Percentiles rank a stretch among this genome's conserved stretches.
phyloP scores from a whole-genome alignment of 306 rosid genomes.

The Inga laurina region DNA sequence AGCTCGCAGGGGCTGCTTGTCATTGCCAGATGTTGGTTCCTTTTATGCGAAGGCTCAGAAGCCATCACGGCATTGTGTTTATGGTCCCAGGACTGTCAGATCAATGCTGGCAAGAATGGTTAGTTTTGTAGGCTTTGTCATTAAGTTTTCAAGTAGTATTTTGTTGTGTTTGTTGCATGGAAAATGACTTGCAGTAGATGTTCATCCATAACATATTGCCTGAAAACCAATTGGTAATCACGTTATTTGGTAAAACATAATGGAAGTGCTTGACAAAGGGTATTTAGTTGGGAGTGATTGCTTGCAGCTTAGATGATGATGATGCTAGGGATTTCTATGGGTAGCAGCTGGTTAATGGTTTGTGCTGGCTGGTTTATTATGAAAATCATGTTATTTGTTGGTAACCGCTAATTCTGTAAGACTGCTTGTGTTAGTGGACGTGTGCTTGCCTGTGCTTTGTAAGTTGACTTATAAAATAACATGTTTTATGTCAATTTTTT shows the following conservation, averaged over 20 bases:
- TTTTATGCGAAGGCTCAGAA: slow-evolving; percentile 86
- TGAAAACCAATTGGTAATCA: too few species aligned
- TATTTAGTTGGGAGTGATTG: too few species aligned
- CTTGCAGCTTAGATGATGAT: too few species aligned
- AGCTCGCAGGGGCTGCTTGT: slow-evolving; percentile 87
- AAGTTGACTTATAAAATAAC: neutral
- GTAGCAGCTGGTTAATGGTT: too few species aligned
- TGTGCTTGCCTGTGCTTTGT: neutral
- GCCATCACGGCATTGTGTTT: slow-evolving; percentile 79
- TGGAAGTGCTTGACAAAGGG: too few species aligned
- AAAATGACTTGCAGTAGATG: neutral
- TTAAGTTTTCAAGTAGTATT: neutral
- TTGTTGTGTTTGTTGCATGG: neutral
- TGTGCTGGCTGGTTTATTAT: too few species aligned
- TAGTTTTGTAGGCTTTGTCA: slow-evolving; percentile 31
- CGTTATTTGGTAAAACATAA: too few species aligned
- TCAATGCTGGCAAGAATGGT: slow-evolving; percentile 96
- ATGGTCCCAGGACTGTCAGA: slow-evolving; percentile 89
- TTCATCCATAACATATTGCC: too few species aligned
- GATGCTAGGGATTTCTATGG: too few species aligned
- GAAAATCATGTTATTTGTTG: neutral
- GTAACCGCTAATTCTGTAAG: neutral
- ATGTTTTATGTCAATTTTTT: neutral
- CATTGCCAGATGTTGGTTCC: slow-evolving; percentile 84
- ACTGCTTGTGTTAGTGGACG: neutral